These are phyloP conservation scores for Hypoxylon sp. DNA, from an alignment of 2,329 filamentous ascomycete species.

Conservation along the genomic window DNA sequence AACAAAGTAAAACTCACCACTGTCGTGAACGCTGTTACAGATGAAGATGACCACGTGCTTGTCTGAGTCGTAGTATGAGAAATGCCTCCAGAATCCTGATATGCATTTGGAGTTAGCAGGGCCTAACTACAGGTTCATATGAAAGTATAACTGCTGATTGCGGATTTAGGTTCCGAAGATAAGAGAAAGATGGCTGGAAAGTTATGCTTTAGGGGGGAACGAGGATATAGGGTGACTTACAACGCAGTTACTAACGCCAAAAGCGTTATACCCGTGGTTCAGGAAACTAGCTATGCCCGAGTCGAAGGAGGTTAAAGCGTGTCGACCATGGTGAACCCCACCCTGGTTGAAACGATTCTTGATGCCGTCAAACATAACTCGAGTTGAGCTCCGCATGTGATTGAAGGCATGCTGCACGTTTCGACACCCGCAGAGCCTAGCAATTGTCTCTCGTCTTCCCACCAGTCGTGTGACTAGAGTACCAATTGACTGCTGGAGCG, in stretches of 20 bases:
- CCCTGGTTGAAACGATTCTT: conserved; percentile 22
- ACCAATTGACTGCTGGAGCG: conserved; percentile 36
- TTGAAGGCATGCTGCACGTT: conserved; percentile 31
- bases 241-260: conserved; percentile 35
- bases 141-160: background rate
- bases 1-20: conserved; percentile 22
- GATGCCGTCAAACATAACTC: conserved; percentile 40
- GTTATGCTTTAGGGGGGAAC: no score
- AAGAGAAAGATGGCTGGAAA: background rate
- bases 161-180: background rate
- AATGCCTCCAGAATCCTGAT: conserved; percentile 19
- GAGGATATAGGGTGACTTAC: conserved; percentile 26
- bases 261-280: conserved; percentile 35
- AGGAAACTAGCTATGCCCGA: conserved; percentile 41
- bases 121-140: background rate
- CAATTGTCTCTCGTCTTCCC: conserved; percentile 27
- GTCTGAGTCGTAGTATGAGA: conserved; percentile 7
- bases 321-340: conserved; percentile 12
- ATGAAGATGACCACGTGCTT: conserved; percentile 23
- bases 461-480: conserved; percentile 37
- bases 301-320: conserved; percentile 31
- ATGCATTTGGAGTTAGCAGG: conserved; percentile 27
- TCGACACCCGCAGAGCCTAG: conserved; percentile 36
- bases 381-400: conserved; percentile 34
- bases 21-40: conserved; percentile 23